Evolutionary conservation across 2,329 filamentous ascomycete genomes (phyloP), one percentile per base, ranked within the genome.

Genomic region (Fusarium sp.): DNA sequence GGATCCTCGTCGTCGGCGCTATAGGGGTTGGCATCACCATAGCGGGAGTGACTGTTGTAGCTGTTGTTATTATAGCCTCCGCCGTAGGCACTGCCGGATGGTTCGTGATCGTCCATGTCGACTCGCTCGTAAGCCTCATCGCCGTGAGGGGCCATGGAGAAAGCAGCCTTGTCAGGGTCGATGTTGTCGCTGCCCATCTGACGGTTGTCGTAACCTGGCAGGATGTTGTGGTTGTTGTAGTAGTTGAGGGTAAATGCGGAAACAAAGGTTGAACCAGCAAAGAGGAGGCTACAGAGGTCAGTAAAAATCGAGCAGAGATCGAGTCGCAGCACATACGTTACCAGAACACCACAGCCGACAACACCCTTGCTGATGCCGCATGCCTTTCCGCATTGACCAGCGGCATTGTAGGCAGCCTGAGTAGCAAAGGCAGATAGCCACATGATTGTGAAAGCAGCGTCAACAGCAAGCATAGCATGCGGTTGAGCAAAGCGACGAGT

Each of bases 351-450:
- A 28, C 92, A 78, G 31, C 84, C 91, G 31, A 92, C 90, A 69
- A 91, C 85, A 63, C 85, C 89, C 79, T 91, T 91, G 84, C 90
- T 91, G 54, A 89, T 80, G n/a, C 82, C 80, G 79, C 91, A 93
- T 42, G 83, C 88, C 38, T 83, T 81, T 6, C 88, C 88, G 76
- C 90, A 92, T 35, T 85, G 82, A 67, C 85, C 85, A 28, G 85
- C 84, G 7, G 85, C 84, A 82, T 92, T 92, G 82, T 89, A 92
- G 14, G 88, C 85, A 6, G 91, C 90, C 78, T 92, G 89, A 24
- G 89, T 87, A 36, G 91, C 88, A 79, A 92, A 93, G 24, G 88
- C 91, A 6, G 90, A 91, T 48, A 93, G 84, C 90, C 91, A 93
- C 70, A 92, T 82, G 73, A 93, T 80, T 77, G 84, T 83, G 78